These are phyloP conservation scores for Colletotrichum sp. DNA, from an alignment of 2,329 filamentous ascomycete species.

Conservation along the genomic window DNA sequence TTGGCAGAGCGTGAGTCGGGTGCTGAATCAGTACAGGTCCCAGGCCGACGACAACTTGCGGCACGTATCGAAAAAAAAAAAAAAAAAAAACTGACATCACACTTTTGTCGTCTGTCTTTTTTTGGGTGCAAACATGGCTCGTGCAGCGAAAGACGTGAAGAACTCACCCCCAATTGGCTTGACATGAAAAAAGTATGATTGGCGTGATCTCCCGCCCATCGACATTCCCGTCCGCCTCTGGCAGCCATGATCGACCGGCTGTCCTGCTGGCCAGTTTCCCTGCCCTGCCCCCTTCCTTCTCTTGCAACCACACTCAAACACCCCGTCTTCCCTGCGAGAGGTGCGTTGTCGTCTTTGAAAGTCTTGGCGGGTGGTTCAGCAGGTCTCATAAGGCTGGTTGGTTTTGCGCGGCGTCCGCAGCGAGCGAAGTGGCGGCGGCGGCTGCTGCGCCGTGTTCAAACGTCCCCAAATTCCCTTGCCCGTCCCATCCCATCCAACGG, in stretches of 20 bases:
- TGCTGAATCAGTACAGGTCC: slow-evolving; percentile 11
- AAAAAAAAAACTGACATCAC: neutral
- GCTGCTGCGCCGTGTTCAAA: neutral
- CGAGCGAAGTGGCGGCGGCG: neutral
- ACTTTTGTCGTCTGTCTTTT: neutral
- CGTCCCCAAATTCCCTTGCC: neutral
- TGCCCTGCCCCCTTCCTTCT: neutral
- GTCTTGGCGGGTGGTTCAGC: neutral
- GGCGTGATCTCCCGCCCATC: neutral
- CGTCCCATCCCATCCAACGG: neutral
- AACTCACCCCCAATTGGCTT: neutral
- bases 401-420: neutral
- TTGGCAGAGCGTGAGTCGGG: slow-evolving; percentile 1
- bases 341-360: neutral
- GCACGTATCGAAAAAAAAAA: neutral
- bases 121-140: neutral
- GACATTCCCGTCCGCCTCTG: neutral
- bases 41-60: neutral
- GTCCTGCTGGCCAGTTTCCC: neutral
- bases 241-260: neutral
- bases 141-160: neutral
- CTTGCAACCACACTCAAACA: neutral
- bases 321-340: neutral
- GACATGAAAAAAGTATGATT: neutral
- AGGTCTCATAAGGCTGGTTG: neutral